Conservation (phyloP, 176 grass and related monocot species). For the Carex parvula region DNA sequence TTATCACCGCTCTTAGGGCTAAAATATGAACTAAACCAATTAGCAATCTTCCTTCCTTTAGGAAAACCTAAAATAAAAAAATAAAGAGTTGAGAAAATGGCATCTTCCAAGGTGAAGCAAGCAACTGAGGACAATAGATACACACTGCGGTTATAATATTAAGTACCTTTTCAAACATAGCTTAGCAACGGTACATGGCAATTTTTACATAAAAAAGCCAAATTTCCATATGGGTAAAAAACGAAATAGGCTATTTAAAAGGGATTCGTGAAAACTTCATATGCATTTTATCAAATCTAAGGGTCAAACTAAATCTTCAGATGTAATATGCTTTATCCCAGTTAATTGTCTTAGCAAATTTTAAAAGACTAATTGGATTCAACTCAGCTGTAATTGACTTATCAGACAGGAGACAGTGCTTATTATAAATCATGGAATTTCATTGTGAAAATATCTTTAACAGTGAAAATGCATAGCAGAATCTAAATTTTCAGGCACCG, state of each 20-base stretch:
- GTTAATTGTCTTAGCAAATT: neutral
- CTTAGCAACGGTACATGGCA: neutral
- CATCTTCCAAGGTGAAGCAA: neutral
- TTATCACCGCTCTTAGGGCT: slow-evolving; percentile 25
- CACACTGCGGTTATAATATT: neutral
- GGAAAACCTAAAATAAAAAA: slow-evolving; percentile 16
- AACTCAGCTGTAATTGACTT: neutral
- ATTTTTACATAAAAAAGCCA: neutral
- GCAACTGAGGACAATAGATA: neutral
- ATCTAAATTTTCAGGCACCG: neutral
- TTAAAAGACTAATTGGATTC: neutral
- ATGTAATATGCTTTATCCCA: neutral
- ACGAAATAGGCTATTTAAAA: neutral
- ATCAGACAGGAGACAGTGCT: neutral
- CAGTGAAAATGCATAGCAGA: slow-evolving; percentile 3
- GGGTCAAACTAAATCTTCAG: neutral
- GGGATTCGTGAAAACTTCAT: neutral
- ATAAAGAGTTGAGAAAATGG: neutral
- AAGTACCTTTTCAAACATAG: neutral
- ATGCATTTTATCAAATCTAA: neutral
- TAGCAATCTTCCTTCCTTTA: slow-evolving; percentile 26
- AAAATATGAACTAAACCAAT: slow-evolving; percentile 33
- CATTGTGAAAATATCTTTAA: neutral
- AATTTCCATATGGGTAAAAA: neutral
- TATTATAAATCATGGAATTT: neutral